Evolutionary conservation across 2,329 filamentous ascomycete genomes (phyloP).

Genomic region (Hirsutella rhossiliensis): DNA sequence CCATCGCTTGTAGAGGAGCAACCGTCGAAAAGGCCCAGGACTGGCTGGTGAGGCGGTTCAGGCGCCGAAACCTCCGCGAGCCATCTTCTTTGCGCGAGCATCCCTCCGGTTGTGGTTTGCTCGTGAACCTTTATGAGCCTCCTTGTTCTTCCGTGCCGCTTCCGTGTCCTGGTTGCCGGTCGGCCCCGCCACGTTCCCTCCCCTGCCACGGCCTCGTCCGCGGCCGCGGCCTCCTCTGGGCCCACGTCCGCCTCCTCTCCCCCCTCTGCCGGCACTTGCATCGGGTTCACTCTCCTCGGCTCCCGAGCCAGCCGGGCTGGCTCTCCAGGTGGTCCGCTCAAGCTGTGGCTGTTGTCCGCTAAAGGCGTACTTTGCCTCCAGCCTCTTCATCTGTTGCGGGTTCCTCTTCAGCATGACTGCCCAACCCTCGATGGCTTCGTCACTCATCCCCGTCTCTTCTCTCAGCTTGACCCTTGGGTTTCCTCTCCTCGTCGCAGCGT

Average conservation of each 20-base stretch:
- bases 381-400: slow-evolving; percentile 49
- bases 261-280: slow-evolving; percentile 19
- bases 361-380: slow-evolving; percentile 63
- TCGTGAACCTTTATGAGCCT: slow-evolving; percentile 67
- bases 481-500: slow-evolving; percentile 56
- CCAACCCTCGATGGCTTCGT: slow-evolving; percentile 93
- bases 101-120: slow-evolving; percentile 83
- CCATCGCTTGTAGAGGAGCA: background rate
- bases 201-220: slow-evolving; percentile 37
- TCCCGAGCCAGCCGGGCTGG: slow-evolving; percentile 38
- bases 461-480: slow-evolving; percentile 52
- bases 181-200: slow-evolving; percentile 52
- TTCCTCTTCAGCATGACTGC: slow-evolving; percentile 72
- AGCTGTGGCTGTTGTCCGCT: slow-evolving; percentile 54
- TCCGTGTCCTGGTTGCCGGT: slow-evolving; percentile 61
- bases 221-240: slow-evolving; percentile 19
- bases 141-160: slow-evolving; percentile 60
- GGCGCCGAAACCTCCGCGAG: slow-evolving; percentile 30
- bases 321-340: slow-evolving; percentile 52
- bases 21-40: background rate
- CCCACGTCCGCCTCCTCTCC: slow-evolving; percentile 1
- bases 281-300: slow-evolving; percentile 43
- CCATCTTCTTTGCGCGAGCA: slow-evolving; percentile 53
- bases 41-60: slow-evolving; percentile 5
- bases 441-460: slow-evolving; percentile 74